Base-by-base conservation (phyloP, 192 early-diverging fungal genomes). In the Coemansia sp. region DNA sequence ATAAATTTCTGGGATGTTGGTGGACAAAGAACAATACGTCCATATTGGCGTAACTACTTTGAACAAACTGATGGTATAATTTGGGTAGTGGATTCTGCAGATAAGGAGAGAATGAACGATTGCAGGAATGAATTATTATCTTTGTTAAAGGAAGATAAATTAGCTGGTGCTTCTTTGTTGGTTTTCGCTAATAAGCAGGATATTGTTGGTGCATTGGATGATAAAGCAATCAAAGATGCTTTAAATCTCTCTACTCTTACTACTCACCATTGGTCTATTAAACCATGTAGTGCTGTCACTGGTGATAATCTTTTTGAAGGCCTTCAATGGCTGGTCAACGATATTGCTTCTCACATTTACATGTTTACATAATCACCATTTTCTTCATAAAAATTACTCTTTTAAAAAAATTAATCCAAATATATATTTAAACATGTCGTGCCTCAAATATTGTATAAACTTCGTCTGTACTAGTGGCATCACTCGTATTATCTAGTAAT, bases 1-100 rank as follows among this genome's bases (percentile, higher is more conserved):
- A 80, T 95, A 66, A 94, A 97, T 67, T 87, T 96, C 60, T 95
- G 93, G 94, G 97, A 99, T 76, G 92, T 99, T 25, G 97, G 97
- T 39, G 97, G 97, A 0, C 97, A 99, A 75, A 92, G 92, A 65
- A 93, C 93, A 4, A 96, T 99, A 68, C 87, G 97, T 62, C 90
- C 93, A 5, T 99, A 97, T 76, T 99, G 97, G 97, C 83, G 96
- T 30, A 99, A 99, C 84, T 99, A 99, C 68, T 99, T 99, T 88
- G 97, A 99, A 72, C 92, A 96, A 60, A 99, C 97, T 0, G 97
- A 99, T 66, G 97, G 91, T 0, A 74, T 99, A 14, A 90, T 98
- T 23, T 99, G 96, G 96, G 97, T 99, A 0, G 94, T 99, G 14
- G 97, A 99, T 68, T 91, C 92, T 36, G 93, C 92, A 11, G 97